Evolutionary conservation across 768 basidiomycete genomes (phyloP).

Genomic region (Podaxis sp.): DNA sequence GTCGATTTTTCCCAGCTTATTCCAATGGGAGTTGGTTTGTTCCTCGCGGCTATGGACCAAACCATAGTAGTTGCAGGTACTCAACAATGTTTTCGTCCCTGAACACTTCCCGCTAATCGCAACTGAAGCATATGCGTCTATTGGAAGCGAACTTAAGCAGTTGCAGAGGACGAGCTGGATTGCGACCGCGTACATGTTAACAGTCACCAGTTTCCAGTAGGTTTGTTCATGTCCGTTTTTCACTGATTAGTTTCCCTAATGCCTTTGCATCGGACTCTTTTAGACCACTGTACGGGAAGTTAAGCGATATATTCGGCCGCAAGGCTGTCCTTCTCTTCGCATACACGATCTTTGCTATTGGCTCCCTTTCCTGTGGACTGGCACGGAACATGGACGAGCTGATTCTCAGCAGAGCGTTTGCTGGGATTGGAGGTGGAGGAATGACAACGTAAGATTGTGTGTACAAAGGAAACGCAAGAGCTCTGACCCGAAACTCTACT

Average conservation of each 20-base stretch:
- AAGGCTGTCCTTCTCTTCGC: conserved; percentile 54
- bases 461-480: too few relatives aligned
- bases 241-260: not conserved
- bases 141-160: conserved; percentile 55
- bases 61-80: not conserved
- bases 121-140: conserved; percentile 44
- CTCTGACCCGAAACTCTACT: not conserved
- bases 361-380: conserved; percentile 49
- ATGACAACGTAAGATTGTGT: conserved; percentile 45
- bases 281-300: conserved; percentile 61
- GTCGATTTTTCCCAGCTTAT: not conserved
- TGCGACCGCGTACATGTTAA: conserved; percentile 58
- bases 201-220: conserved; percentile 57
- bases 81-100: not conserved
- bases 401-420: conserved; percentile 46
- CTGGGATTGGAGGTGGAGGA: conserved; percentile 60
- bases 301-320: conserved; percentile 62
- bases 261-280: not conserved
- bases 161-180: conserved; percentile 67
- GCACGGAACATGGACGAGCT: conserved; percentile 51
- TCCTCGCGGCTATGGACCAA: not conserved
- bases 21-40: not conserved
- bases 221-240: conserved; percentile 10
- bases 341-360: conserved; percentile 48
- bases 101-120: not conserved